Base-by-base conservation (phyloP, 805 yeast genomes). In the Monosporozyma unispora region DNA sequence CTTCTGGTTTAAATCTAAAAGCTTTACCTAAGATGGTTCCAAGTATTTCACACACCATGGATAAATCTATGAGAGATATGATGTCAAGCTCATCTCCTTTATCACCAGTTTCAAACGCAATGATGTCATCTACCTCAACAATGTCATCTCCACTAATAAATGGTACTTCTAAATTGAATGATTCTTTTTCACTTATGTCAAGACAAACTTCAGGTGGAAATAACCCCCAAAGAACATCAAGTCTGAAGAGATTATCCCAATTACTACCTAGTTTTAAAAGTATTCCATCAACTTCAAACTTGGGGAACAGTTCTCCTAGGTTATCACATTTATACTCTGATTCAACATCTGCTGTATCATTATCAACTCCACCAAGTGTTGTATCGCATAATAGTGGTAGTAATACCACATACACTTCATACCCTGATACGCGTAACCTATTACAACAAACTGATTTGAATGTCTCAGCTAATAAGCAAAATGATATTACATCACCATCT, bases 401-500 rank as follows among this genome's bases (percentile, higher is more conserved):
- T 21, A 28, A 31, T 11, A 19, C 19, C 22, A 43, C 28, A 12
- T 44, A 12, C n/a, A 48, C 66, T 3, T 48, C 54, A 23, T 64
- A 64, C 47, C 68, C 67, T 16, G 60, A 59, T 14, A 51, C 68
- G 2, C 64, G 67, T 12, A 50, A 48, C 5, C 41, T 63, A 10
- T 16, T 35, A 35, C 39, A 35, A 9, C 22, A 35, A 8, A 35
- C 10, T 16, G 39, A 6, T 19, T 6, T 18, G 21, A 35, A 35
- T 35, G 39, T 7, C 18, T 5, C 39, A 10, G 4, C 39, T 18
- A 18, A 4, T 14, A 35, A 35, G 4, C 9, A 4, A 16, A 35
- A 16, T 9, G 21, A 18, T 16, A n/a, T 35, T 35, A 5, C n/a
- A 29, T 18, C 39, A 35, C 11, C 39, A 35, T 31, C 39, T 8